phyloP scores from a whole-genome alignment of 2,329 filamentous ascomycete species.

The Hypoxylon sp. region DNA sequence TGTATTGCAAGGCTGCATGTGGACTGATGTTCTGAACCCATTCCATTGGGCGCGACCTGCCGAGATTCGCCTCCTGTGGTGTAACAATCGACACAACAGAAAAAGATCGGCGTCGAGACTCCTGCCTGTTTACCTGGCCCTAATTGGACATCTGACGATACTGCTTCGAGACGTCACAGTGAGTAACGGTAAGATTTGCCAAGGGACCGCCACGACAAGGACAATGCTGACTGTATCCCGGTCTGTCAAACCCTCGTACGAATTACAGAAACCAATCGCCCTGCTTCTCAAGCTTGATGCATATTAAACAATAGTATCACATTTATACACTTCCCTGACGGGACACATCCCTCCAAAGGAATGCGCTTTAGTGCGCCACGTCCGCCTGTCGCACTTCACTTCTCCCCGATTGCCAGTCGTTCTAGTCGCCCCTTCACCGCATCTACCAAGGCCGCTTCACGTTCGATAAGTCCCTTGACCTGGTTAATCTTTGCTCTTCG shows the following conservation, averaged over 20 bases:
- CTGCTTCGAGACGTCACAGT: constrained; percentile 35
- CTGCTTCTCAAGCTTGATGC: constrained; percentile 27
- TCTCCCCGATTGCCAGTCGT: constrained; percentile 55
- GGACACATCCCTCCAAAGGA: constrained; percentile 32
- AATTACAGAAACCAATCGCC: constrained; percentile 32
- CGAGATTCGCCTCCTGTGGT: constrained; percentile 33
- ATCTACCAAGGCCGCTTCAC: constrained; percentile 74
- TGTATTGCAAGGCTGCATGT: constrained; percentile 36
- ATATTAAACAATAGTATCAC: constrained; percentile 35
- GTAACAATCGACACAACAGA: constrained; percentile 22
- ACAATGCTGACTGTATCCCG: constrained; percentile 34
- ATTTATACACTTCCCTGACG: constrained; percentile 29
- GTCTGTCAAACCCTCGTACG: constrained; percentile 30
- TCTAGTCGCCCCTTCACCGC: constrained; percentile 70
- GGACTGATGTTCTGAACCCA: constrained; percentile 25
- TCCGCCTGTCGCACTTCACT: constrained; percentile 20
- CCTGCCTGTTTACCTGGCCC: constrained; percentile 26
- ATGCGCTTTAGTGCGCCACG: constrained; percentile 25
- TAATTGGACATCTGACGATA: constrained; percentile 33
- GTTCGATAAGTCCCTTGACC: constrained; percentile 69
- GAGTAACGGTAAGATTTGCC: constrained; percentile 37
- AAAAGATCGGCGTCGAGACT: constrained; percentile 26
- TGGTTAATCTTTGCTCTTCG: constrained; percentile 70
- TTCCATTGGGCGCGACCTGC: constrained; percentile 32
- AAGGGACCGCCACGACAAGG: constrained; percentile 36